Conservation (phyloP, 1,284 basidiomycete genomes). For the Trametes pubescens region DNA sequence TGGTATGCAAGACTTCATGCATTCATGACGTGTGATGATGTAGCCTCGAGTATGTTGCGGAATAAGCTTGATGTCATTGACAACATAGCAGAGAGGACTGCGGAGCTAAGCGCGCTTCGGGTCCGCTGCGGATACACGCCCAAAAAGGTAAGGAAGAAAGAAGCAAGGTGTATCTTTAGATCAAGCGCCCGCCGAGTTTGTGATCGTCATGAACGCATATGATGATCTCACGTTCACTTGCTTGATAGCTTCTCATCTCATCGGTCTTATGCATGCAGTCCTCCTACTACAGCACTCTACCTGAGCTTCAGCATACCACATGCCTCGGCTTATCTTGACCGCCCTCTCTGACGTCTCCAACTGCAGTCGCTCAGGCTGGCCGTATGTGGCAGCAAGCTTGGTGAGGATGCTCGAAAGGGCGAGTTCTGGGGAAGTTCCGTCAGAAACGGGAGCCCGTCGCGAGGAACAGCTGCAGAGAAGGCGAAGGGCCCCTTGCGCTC, state of each 20-base stretch:
- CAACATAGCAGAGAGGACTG: neutral
- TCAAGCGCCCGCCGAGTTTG: neutral
- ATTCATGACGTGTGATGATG: no score
- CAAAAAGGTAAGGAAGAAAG: constrained; percentile 8
- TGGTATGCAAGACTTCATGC: no score
- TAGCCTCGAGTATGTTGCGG: no score
- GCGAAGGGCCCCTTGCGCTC: neutral
- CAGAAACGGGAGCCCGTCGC: constrained; percentile 18
- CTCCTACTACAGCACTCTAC: no score
- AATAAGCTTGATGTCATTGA: no score
- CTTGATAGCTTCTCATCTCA: neutral
- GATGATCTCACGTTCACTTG: neutral
- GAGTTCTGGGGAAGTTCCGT: constrained; percentile 24
- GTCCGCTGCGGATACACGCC: constrained; percentile 1
- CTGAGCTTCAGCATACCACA: no score
- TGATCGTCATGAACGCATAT: constrained; percentile 13
- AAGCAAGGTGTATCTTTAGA: constrained; percentile 11
- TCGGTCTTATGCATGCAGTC: neutral
- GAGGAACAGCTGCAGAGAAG: constrained; percentile 14
- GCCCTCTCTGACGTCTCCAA: neutral
- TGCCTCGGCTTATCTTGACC: no score
- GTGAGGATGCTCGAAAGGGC: constrained; percentile 12
- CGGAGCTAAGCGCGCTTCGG: constrained; percentile 1
- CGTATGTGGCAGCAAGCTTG: neutral
- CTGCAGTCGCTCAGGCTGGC: neutral